Base-by-base conservation (phyloP, 2,329 filamentous ascomycete genomes). In the Monosporascus sp. region DNA sequence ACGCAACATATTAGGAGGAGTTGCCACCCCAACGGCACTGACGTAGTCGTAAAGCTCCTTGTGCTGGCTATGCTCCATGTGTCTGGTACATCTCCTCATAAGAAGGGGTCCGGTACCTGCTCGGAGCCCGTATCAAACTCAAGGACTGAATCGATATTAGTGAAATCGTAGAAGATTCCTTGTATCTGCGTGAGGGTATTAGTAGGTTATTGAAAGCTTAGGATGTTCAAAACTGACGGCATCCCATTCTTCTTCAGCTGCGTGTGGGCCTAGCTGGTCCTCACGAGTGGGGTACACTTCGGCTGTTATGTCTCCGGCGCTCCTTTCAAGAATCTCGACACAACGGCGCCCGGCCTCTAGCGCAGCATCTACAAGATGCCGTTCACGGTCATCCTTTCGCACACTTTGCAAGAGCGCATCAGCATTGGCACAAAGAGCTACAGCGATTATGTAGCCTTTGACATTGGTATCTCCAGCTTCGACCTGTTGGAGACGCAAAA, bases 381-480 rank as follows among this genome's bases (percentile, higher is more conserved):
- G 41, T 0, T 69, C 49, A 1, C 76, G 37, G 7, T 75, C 70
- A 0, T 72, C 63, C 6, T 67, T 67, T 0, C 55, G 54, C 0
- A 72, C 11, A 0, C 76, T 73, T 3, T 60, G 62, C 54, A 70
- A 63, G 1, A 79, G 62, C 0, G 67, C 74, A 3, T 76, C 67
- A 0, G 82, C 66, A 44, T 80, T 72, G 0, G 72, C 69, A 5
- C 59, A 58, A 1, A 78, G 58, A 14, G 75, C 59, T 8, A 61
- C 62, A 1, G 67, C 55, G 14, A 82, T 69, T 18, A 84, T 48
- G 41, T 76, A 75, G 0, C 77, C 76, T 57, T 83, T 84, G 20
- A 78, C 65, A 51, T 82, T 84, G 0, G 78, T 82, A 63, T 83
- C 78, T 2, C 78, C 80, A 0, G 69, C 70, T 46, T 71, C 58